Percentiles rank a stretch among this genome's conserved stretches.
phyloP scores from a whole-genome alignment of 2,329 filamentous ascomycete genomes.

The Trichophyton verrucosum region DNA sequence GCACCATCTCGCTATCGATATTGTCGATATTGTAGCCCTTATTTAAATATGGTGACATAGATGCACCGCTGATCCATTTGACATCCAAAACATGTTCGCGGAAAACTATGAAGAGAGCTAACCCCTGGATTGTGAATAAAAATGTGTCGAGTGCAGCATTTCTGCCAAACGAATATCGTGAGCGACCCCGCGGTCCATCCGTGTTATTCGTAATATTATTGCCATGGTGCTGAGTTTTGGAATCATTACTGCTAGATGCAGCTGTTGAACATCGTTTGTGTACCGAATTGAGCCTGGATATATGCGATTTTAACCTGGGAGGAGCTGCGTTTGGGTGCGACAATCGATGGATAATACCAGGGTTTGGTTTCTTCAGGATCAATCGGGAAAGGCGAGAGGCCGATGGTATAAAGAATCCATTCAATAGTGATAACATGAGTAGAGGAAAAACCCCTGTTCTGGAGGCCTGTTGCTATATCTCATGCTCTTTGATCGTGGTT shows the following conservation, averaged over 20 bases:
- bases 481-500: background rate
- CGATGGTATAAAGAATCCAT: background rate
- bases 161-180: background rate
- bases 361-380: background rate
- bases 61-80: slow-evolving; percentile 38
- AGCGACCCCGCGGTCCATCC: background rate
- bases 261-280: background rate
- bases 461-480: background rate
- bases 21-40: slow-evolving; percentile 42
- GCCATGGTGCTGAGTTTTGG: background rate
- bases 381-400: background rate
- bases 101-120: slow-evolving; percentile 18
- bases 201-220: background rate
- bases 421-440: background rate
- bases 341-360: background rate
- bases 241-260: background rate
- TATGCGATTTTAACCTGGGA: background rate
- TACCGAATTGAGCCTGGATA: background rate
- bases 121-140: background rate
- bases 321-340: background rate
- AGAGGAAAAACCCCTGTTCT: background rate
- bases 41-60: slow-evolving; percentile 71
- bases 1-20: slow-evolving; percentile 29
- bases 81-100: slow-evolving; percentile 30
- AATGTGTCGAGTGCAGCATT: background rate